phyloP scores from a whole-genome alignment of 1,284 basidiomycete species.

The Lignosus rhinocerotis region DNA sequence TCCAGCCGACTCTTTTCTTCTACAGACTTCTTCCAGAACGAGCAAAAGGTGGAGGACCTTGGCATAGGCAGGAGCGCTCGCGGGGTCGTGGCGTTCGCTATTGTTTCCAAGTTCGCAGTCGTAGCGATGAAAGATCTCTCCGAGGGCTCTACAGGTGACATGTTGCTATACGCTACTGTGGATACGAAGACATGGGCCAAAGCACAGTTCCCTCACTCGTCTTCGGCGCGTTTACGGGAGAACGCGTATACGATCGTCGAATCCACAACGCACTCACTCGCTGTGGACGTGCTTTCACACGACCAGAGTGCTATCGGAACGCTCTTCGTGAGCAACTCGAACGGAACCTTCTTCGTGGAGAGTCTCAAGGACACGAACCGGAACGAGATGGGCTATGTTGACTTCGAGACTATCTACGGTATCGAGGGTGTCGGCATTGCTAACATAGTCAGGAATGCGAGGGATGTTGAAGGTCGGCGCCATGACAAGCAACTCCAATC shows the following conservation, averaged over 20 bases:
- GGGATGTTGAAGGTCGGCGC: slow-evolving; percentile 73
- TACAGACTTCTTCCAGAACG: slow-evolving; percentile 76
- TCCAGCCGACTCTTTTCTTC: slow-evolving; percentile 80
- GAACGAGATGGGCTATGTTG: slow-evolving; percentile 86
- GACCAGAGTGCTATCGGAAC: slow-evolving; percentile 80
- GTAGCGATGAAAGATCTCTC: slow-evolving; percentile 77
- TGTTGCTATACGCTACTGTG: slow-evolving; percentile 83
- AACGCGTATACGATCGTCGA: slow-evolving; percentile 97
- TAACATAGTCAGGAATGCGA: slow-evolving; percentile 83
- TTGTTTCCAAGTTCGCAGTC: slow-evolving; percentile 88
- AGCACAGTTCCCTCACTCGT: slow-evolving; percentile 85
- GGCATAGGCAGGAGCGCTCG: slow-evolving; percentile 82
- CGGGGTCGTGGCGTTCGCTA: slow-evolving; percentile 87
- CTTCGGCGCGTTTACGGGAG: slow-evolving; percentile 75
- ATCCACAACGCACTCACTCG: slow-evolving; percentile 88
- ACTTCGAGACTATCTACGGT: slow-evolving; percentile 90
- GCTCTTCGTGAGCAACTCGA: slow-evolving; percentile 91
- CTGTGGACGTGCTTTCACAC: slow-evolving; percentile 88
- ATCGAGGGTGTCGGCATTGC: slow-evolving; percentile 94
- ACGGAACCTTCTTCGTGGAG: slow-evolving; percentile 95
- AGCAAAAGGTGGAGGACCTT: slow-evolving; percentile 73
- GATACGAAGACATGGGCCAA: slow-evolving; percentile 83
- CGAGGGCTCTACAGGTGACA: slow-evolving; percentile 57
- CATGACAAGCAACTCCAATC: slow-evolving; percentile 71
- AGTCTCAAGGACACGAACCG: slow-evolving; percentile 90